phyloP scores from a whole-genome alignment of 495 filamentous ascomycete genomes.

The Thermothielavioides terrestris region DNA sequence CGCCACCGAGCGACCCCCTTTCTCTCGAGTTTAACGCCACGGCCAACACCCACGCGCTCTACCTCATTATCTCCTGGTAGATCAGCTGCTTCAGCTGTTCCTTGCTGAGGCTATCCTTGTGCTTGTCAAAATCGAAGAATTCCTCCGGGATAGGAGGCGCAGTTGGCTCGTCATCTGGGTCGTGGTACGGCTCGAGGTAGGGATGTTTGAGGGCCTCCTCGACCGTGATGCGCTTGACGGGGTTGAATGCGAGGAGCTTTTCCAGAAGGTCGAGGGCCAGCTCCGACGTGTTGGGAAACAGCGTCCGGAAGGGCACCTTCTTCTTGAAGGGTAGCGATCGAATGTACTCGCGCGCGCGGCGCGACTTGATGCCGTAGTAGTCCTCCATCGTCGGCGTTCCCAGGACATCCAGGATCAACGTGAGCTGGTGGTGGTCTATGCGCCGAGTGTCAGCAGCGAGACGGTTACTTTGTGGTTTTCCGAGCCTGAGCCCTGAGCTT shows the following conservation, averaged over 20 bases:
- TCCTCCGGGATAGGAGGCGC: conserved; percentile 94
- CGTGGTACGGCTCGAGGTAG: conserved; percentile 97
- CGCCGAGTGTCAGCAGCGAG: conserved; percentile 9
- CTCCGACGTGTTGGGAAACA: conserved; percentile 97
- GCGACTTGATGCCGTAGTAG: conserved; percentile 99
- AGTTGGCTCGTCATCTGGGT: conserved; percentile 97
- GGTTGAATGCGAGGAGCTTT: conserved; percentile 95
- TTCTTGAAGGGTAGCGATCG: conserved; percentile 99
- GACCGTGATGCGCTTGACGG: conserved; percentile 94
- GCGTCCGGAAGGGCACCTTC: conserved; percentile 93
- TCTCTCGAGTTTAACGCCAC: background rate
- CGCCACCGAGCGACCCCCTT: background rate
- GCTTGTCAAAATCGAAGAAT: conserved; percentile 99
- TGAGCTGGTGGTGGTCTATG: conserved; percentile 96
- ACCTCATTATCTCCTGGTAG: conserved; percentile 98
- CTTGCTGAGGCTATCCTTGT: conserved; percentile 97
- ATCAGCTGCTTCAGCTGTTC: conserved; percentile 96
- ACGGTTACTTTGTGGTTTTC: background rate
- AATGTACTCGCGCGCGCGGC: conserved; percentile 96
- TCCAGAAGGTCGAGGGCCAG: conserved; percentile 89
- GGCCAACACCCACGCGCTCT: conserved; percentile 18
- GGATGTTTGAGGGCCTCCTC: conserved; percentile 96
- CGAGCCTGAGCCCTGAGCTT: too few relatives aligned
- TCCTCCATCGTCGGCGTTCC: conserved; percentile 99
- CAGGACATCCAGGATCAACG: conserved; percentile 93